Conservation (phyloP, 2,329 filamentous ascomycete genomes). For the Diaporthe amygdali region DNA sequence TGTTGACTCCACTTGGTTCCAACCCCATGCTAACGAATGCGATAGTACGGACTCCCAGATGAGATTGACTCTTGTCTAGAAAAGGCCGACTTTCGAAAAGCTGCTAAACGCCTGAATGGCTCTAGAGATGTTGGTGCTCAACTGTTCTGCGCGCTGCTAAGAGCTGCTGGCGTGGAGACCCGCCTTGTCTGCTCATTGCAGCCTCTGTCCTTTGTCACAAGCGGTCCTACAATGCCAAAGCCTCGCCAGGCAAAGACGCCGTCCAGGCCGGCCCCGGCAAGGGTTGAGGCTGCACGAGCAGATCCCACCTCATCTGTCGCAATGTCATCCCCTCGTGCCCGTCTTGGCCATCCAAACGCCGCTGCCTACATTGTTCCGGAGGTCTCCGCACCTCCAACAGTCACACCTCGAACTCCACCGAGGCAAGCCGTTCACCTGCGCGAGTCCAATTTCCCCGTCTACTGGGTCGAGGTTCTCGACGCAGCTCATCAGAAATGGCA, state of each 20-base stretch:
- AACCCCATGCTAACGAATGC: conserved; percentile 29
- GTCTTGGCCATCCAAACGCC: conserved; percentile 60
- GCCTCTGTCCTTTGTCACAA: conserved; percentile 70
- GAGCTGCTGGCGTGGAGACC: conserved; percentile 80
- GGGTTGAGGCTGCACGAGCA: conserved; percentile 11
- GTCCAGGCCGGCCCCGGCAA: conserved; percentile 29
- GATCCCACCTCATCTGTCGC: conserved; percentile 34
- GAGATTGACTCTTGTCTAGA: conserved; percentile 73
- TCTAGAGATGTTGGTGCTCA: conserved; percentile 91
- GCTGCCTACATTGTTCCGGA: conserved; percentile 56
- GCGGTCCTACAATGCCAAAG: conserved; percentile 54
- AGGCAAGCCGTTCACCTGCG: conserved; percentile 47
- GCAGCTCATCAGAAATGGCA: conserved; percentile 90
- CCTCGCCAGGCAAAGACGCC: conserved; percentile 38
- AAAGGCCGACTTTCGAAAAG: conserved; percentile 73
- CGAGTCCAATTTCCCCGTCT: conserved; percentile 82
- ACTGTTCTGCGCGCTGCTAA: conserved; percentile 85
- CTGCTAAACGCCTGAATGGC: conserved; percentile 73
- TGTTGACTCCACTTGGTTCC: conserved; percentile 8
- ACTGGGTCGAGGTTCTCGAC: conserved; percentile 94
- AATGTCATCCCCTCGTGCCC: conserved; percentile 46
- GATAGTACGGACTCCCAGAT: conserved; percentile 59
- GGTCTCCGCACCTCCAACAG: conserved; percentile 43
- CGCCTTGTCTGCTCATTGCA: conserved; percentile 92
- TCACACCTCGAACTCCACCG: conserved; percentile 34